phyloP scores from a whole-genome alignment of 2,329 filamentous ascomycete species.

The Colletotrichum horii region DNA sequence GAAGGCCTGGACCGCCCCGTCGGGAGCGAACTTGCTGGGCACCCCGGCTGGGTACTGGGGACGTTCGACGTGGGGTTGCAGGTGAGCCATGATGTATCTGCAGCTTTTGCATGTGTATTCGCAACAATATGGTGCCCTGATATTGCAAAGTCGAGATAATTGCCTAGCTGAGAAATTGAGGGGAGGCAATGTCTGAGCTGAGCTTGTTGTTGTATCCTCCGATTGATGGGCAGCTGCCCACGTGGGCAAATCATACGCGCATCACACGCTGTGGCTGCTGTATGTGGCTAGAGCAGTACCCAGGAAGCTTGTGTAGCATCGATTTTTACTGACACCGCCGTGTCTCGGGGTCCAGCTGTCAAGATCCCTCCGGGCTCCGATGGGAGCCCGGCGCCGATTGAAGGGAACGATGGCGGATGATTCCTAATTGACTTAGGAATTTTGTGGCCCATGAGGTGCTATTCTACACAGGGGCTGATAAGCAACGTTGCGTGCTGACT shows the following conservation, averaged over 20 bases:
- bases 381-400: not conserved
- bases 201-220: not conserved
- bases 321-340: not conserved
- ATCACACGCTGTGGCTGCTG: not conserved
- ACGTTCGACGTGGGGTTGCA: not conserved
- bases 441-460: not conserved
- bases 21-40: slow-evolving; percentile 27
- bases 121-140: not conserved
- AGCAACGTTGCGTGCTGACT: not conserved
- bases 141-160: not conserved
- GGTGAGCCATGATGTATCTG: not conserved
- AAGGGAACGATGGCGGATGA: not conserved
- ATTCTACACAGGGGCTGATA: not conserved
- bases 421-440: not conserved
- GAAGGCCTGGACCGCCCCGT: slow-evolving; percentile 28
- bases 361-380: not conserved
- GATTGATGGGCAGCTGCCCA: not conserved
- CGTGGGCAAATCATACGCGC: not conserved
- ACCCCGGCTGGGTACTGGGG: slow-evolving; percentile 23
- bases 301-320: not conserved
- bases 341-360: not conserved
- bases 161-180: not conserved
- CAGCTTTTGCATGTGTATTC: not conserved
- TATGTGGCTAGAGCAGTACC: not conserved
- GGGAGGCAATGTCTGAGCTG: not conserved